A percentile compares a stretch with the other conserved stretches of the same genome.
Conservation (phyloP, 257 asterid species). For the Scutellaria barbata region DNA sequence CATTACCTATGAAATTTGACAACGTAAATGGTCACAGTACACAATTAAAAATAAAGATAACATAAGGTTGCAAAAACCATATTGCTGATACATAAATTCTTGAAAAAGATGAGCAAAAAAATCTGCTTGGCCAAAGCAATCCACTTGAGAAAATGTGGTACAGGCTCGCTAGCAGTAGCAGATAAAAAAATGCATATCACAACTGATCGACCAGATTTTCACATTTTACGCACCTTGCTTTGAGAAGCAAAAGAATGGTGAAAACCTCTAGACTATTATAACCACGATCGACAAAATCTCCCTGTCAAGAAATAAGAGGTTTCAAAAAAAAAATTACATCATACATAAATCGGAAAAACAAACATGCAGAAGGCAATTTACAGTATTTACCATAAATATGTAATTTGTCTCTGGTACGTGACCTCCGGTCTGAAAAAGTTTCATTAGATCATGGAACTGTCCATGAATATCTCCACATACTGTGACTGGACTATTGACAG, state of each 20-base stretch:
- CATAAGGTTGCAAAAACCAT: constrained; percentile 11
- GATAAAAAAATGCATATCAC: neutral
- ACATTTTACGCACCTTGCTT: constrained; percentile 74
- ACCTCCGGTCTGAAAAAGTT: constrained; percentile 95
- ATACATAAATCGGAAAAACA: constrained; percentile 16
- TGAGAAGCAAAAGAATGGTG: constrained; percentile 94
- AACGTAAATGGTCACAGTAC: neutral
- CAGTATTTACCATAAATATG: constrained; percentile 74
- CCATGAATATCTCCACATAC: constrained; percentile 96
- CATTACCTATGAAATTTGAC: constrained; percentile 1
- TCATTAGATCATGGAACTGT: constrained; percentile 91
- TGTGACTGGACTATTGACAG: constrained; percentile 91
- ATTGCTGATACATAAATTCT: neutral
- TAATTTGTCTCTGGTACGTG: constrained; percentile 90
- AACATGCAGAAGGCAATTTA: neutral
- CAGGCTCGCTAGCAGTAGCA: constrained; percentile 14
- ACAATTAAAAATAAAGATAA: constrained; percentile 8
- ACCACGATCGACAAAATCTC: constrained; percentile 99
- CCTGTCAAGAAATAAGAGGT: constrained; percentile 50
- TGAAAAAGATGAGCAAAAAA: constrained; percentile 5
- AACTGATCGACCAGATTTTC: constrained; percentile 4
- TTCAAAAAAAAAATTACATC: constrained; percentile 22
- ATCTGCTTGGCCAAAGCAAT: constrained; percentile 22
- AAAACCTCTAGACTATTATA: constrained; percentile 98
- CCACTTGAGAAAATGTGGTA: neutral